Percentiles rank a stretch among this genome's conserved stretches.
phyloP scores from a whole-genome alignment of 2,329 filamentous ascomycete genomes.

The Botrytis cinerea region DNA sequence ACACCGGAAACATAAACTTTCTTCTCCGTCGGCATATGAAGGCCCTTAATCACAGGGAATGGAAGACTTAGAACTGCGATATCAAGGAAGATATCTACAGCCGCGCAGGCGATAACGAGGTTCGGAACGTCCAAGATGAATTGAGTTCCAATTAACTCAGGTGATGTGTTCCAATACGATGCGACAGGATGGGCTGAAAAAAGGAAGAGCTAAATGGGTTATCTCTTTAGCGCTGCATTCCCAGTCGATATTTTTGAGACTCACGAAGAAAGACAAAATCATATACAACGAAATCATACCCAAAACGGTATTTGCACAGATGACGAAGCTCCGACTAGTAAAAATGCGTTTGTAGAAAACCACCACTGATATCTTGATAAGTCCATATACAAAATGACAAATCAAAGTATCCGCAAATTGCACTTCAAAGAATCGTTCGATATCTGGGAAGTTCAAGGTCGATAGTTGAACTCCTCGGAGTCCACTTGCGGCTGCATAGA shows the following conservation, averaged over 20 bases:
- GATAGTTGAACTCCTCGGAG: slow-evolving; percentile 10
- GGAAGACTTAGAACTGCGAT: slow-evolving; percentile 6
- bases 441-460: slow-evolving; percentile 8
- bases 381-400: slow-evolving; percentile 20
- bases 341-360: slow-evolving; percentile 21
- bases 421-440: slow-evolving; percentile 9
- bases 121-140: slow-evolving; percentile 1
- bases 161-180: slow-evolving; percentile 7
- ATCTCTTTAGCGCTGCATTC: neutral
- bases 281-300: slow-evolving; percentile 19
- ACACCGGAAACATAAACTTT: slow-evolving; percentile 11
- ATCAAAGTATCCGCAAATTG: slow-evolving; percentile 18
- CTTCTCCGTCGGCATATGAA: slow-evolving; percentile 12
- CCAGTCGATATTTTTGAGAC: neutral
- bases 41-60: slow-evolving; percentile 6
- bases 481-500: slow-evolving; percentile 18
- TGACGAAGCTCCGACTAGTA: neutral
- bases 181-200: slow-evolving; percentile 7
- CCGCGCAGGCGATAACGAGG: slow-evolving; percentile 16
- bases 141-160: slow-evolving; percentile 3
- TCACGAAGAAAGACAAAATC: slow-evolving; percentile 13
- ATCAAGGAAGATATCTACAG: slow-evolving; percentile 17
- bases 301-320: slow-evolving; percentile 3
- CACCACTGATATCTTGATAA: slow-evolving; percentile 19
- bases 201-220: neutral